Conservation (phyloP, 768 basidiomycete genomes). For the Boletus eberwhitei region DNA sequence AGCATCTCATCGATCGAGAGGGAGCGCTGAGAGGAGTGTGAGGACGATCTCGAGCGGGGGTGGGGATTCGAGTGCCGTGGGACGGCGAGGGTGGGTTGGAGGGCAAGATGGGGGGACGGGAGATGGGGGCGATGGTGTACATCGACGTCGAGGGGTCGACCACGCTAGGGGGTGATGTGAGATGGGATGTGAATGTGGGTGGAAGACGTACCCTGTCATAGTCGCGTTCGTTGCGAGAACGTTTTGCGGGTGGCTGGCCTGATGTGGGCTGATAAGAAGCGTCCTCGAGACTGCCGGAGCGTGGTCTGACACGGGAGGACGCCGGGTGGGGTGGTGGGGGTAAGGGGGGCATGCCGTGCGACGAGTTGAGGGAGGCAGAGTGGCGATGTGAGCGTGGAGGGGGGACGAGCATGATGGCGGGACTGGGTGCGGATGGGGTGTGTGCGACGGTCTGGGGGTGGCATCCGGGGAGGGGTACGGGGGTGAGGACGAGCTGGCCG, state of each 20-base stretch:
- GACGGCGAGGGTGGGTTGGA: slow-evolving; percentile 7
- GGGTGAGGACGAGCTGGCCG: slow-evolving; percentile 40
- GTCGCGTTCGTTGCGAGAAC: slow-evolving; percentile 39
- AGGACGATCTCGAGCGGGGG: slow-evolving; percentile 29
- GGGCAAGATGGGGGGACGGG: slow-evolving; percentile 12
- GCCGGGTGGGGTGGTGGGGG: slow-evolving; percentile 39
- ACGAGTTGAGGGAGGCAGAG: slow-evolving; percentile 23
- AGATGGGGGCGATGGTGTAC: slow-evolving; percentile 27
- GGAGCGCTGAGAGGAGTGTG: slow-evolving; percentile 35
- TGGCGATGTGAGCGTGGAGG: slow-evolving; percentile 24
- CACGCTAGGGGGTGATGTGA: slow-evolving; percentile 10
- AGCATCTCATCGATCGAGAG: slow-evolving; percentile 47
- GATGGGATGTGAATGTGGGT: neutral
- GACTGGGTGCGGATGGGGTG: slow-evolving; percentile 21
- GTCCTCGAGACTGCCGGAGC: slow-evolving; percentile 43
- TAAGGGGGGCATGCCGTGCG: slow-evolving; percentile 33
- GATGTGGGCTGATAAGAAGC: slow-evolving; percentile 27
- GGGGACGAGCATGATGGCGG: slow-evolving; percentile 29
- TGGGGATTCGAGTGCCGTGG: slow-evolving; percentile 16
- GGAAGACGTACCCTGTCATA: slow-evolving; percentile 21
- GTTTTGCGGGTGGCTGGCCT: slow-evolving; percentile 50
- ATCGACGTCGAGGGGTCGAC: slow-evolving; percentile 21
- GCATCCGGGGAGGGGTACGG: slow-evolving; percentile 30
- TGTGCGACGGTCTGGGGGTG: neutral
- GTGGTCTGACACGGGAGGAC: slow-evolving; percentile 38